Evolutionary conservation across 257 asterid genomes (phyloP), one percentile per base, ranked within the genome.

Genomic region (Lycium ferocissimum): DNA sequence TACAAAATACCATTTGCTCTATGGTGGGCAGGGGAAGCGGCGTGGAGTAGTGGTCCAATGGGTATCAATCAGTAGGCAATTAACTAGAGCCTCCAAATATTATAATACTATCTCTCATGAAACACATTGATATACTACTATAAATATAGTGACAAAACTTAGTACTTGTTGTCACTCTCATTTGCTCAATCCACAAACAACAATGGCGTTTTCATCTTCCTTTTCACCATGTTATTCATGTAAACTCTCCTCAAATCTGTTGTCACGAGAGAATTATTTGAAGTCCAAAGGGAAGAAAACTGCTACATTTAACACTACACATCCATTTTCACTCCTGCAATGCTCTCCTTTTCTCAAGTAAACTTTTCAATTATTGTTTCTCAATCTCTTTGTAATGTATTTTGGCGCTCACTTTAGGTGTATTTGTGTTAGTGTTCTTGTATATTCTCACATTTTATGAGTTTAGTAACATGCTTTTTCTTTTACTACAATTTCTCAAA

Each of bases 341-440:
- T 88, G 92, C 82, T 22, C 86, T 85, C 87, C 91, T 69, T 43
- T 85, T 85, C 85, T 79, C 91, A 91, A 91, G 96, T 92, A 80
- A 47, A 65, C 79, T n/a, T 57, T 15, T 26, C 12, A 1, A 79
- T 15, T 56, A 67, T 13, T 66, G 1, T 57, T 38, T 40, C 26
- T 81, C 35, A 5, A 6, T 3, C 62, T 76, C 63, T 7, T 43
- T 43, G 18, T 3, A 22, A 47, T 38, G 54, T 14, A 54, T 83
- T 35, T 69, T 33, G 40, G 0, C 14, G 7, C 62, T 57, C 9
- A 14, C 33, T 57, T 57, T 57, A 15, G n/a, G n/a, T 57, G 8
- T 40, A 3, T 40, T 40, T 73, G 2, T 73, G n/a, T 73, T 71
- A 2, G 26, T 38, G 26, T 71, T 10, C 9, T 6, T 72, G 1